phyloP scores from a whole-genome alignment of 2,329 filamentous ascomycete genomes.

The Penicillium sp. region DNA sequence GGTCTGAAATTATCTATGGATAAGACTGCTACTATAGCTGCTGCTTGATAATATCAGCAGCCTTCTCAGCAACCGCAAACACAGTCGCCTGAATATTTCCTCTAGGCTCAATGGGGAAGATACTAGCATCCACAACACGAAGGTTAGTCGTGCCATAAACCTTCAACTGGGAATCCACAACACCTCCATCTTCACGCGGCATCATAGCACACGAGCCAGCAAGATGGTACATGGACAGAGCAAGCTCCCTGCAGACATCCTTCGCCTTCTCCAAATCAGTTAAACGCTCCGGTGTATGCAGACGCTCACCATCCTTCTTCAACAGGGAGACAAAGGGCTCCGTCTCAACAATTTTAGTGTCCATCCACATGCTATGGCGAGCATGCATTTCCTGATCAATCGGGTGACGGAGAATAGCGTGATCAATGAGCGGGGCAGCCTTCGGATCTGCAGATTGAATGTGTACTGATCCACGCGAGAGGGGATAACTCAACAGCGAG shows the following conservation, averaged over 20 bases:
- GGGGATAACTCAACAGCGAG: constrained; percentile 28
- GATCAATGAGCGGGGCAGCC: constrained; percentile 42
- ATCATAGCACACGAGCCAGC: constrained; percentile 24
- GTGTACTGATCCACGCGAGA: constrained; percentile 39
- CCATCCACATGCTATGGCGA: constrained; percentile 31
- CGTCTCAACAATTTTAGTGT: neutral
- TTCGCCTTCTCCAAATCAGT: constrained; percentile 40
- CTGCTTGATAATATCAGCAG: constrained; percentile 29
- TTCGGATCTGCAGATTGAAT: constrained; percentile 39
- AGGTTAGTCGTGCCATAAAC: constrained; percentile 33
- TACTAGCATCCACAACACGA: constrained; percentile 37
- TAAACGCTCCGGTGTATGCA: constrained; percentile 46
- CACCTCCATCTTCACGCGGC: constrained; percentile 27
- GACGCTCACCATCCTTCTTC: constrained; percentile 39
- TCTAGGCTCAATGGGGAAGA: constrained; percentile 35
- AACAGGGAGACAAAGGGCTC: constrained; percentile 31
- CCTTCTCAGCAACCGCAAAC: constrained; percentile 38
- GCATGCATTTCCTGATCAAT: constrained; percentile 45
- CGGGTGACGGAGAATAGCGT: constrained; percentile 45
- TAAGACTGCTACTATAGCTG: too few relatives aligned
- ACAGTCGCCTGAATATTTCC: constrained; percentile 40
- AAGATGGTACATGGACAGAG: constrained; percentile 29
- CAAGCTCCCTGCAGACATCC: constrained; percentile 22
- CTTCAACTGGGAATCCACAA: constrained; percentile 27
- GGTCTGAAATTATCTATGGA: too few relatives aligned